Evolutionary conservation across 192 early-diverging fungal genomes (phyloP).

Genomic region (Allomyces javanicus): DNA sequence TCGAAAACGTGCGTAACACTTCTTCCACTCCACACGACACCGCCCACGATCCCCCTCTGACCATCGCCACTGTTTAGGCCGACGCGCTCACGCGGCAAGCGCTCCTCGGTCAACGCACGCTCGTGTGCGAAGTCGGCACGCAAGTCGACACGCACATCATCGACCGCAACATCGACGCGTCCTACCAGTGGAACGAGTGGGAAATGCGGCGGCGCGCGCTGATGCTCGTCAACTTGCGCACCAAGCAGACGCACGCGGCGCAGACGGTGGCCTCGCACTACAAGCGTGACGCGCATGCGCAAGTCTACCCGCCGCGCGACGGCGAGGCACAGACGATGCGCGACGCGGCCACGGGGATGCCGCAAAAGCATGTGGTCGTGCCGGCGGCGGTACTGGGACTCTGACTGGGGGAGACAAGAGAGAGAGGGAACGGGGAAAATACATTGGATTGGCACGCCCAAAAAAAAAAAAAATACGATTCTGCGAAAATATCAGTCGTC

Average conservation of each 20-base stretch:
- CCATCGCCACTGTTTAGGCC: constrained; percentile 7
- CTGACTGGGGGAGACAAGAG: too few species aligned
- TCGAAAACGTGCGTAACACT: not conserved
- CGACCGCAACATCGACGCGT: constrained; percentile 21
- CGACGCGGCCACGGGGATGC: not conserved
- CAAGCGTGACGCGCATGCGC: constrained; percentile 28
- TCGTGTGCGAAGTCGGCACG: constrained; percentile 28
- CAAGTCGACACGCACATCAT: constrained; percentile 40
- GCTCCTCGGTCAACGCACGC: constrained; percentile 27
- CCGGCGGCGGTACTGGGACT: not conserved
- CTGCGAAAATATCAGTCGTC: too few species aligned
- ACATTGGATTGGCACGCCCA: too few species aligned
- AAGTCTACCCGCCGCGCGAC: constrained; percentile 24
- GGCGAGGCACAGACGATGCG: not conserved
- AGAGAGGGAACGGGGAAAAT: too few species aligned
- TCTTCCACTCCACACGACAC: not conserved
- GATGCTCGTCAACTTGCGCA: constrained; percentile 37
- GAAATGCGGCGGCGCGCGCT: constrained; percentile 26
- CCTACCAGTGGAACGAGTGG: constrained; percentile 46
- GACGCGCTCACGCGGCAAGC: constrained; percentile 29
- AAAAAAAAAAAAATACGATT: too few species aligned
- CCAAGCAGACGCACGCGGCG: constrained; percentile 29
- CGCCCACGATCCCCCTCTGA: too few species aligned
- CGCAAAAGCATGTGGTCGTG: not conserved
- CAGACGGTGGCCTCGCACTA: constrained; percentile 27